phyloP scores from a whole-genome alignment of 768 basidiomycete genomes.

The Lactarius tabidus region DNA sequence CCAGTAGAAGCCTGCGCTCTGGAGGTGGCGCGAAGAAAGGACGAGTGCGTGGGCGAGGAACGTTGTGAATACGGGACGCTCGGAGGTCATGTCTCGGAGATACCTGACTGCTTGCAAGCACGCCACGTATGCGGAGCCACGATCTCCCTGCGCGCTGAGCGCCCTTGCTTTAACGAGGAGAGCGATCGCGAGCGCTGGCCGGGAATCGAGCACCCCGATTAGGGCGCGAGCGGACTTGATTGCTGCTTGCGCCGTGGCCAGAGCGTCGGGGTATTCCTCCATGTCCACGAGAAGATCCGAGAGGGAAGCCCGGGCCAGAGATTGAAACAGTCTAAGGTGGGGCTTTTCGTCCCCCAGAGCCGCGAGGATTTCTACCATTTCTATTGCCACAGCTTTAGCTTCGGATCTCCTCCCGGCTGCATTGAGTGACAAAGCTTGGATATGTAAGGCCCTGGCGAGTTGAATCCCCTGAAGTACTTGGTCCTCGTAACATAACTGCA shows the following conservation, averaged over 20 bases:
- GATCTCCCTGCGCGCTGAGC: constrained; percentile 10
- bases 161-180: constrained; percentile 13
- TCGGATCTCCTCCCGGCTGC: constrained; percentile 10
- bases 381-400: constrained; percentile 13
- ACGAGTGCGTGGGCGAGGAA: constrained; percentile 8
- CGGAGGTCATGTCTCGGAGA: constrained; percentile 8
- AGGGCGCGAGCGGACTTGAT: constrained; percentile 17
- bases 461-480: constrained; percentile 16
- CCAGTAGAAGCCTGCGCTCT: constrained; percentile 8
- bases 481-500: constrained; percentile 15
- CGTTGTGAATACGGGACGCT: constrained; percentile 8
- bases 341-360: constrained; percentile 11
- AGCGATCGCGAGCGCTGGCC: constrained; percentile 9
- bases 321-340: constrained; percentile 4
- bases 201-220: constrained; percentile 15
- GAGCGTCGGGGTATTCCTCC: constrained; percentile 9
- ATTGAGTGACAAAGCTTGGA: constrained; percentile 5
- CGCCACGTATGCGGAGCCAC: constrained; percentile 7
- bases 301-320: constrained; percentile 15
- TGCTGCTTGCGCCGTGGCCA: constrained; percentile 7
- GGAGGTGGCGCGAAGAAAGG: constrained; percentile 14
- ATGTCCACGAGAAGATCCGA: constrained; percentile 13
- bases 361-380: constrained; percentile 3
- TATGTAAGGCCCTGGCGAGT: constrained; percentile 15
- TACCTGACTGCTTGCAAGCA: constrained; percentile 11